phyloP scores from a whole-genome alignment of 441 rosid genomes.

The Adansonia grandidieri region DNA sequence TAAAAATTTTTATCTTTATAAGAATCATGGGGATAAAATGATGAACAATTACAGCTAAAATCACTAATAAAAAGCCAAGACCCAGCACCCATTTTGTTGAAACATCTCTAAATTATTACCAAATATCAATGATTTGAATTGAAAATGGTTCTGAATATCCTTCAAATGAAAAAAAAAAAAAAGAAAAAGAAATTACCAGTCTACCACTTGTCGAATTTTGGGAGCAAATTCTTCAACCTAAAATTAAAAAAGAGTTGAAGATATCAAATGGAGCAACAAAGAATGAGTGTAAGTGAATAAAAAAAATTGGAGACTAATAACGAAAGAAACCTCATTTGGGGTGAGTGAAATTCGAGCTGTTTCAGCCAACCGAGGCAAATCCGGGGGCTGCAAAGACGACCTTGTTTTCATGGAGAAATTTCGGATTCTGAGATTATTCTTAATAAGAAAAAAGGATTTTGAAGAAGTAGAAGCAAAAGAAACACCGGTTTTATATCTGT shows the following conservation, averaged over 20 bases:
- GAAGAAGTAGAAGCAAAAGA: slow-evolving; percentile 26
- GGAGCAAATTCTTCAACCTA: slow-evolving; percentile 25
- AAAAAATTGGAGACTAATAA: background rate
- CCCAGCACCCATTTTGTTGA: background rate
- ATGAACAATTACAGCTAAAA: slow-evolving; percentile 5
- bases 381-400: slow-evolving; percentile 60
- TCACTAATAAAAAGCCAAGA: background rate
- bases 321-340: slow-evolving; percentile 51
- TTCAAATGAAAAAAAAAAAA: background rate
- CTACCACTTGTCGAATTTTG: slow-evolving; percentile 56
- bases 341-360: slow-evolving; percentile 81
- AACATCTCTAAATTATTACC: background rate
- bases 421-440: slow-evolving; percentile 21
- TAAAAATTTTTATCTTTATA: background rate
- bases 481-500: slow-evolving; percentile 14
- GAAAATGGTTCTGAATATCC: background rate
- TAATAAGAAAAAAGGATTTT: slow-evolving; percentile 6
- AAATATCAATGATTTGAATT: background rate
- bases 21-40: background rate
- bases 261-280: background rate
- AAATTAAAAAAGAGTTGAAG: background rate
- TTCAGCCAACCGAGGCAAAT: slow-evolving; percentile 65
- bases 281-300: background rate
- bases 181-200: slow-evolving; percentile 47
- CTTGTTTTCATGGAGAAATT: slow-evolving; percentile 30